Base-by-base conservation (phyloP, 1,284 basidiomycete species). In the Fistulina hepatica region DNA sequence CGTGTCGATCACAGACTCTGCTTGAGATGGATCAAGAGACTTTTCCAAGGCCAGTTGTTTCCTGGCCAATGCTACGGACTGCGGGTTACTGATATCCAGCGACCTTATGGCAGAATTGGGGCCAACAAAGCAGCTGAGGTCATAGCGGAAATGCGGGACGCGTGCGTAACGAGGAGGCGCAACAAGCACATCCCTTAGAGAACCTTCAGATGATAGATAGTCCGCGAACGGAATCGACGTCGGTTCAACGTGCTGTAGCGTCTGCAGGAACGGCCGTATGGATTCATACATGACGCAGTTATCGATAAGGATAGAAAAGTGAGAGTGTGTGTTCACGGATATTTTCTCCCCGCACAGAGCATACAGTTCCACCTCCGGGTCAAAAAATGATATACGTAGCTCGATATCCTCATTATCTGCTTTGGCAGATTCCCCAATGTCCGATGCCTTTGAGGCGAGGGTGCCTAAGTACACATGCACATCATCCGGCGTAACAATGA, bases 11-110 rank as follows among this genome's bases (percentile, higher is more conserved):
- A 84, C 59, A 2, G 81, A 73, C 41, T 81, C 73, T 0, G 69
- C 74, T 53, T 85, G 81, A 53, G 74, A 78, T 0, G 62, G 55
- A 48, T 83, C 81, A 23, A 83, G 59, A 3, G 64, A 58, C 50
- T 76, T 81, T 9, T 49, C 48, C 13, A 52, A 9, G 4, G 10
- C 58, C 24, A 84, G 51, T 13, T 56, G 53, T 3, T 51, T 47
- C 9, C 71, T 57, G 0, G 67, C 72, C 23, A 37, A 40, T 5
- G 51, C 55, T 13, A 73, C 43, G 0, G 70, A 70, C 4, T 41
- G 42, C 2, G 53, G 52, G 42, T 67, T 57, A 1, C 46, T 49
- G 1, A 60, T 58, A 39, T 40, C 47, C n/a, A 66, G 39, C 34
- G 54, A 51, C 6, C 46, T 41, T 4, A 60, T 45, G n/a, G 48